phyloP scores from a whole-genome alignment of 1,139 yeast genomes.

The Candida glucosophila region DNA sequence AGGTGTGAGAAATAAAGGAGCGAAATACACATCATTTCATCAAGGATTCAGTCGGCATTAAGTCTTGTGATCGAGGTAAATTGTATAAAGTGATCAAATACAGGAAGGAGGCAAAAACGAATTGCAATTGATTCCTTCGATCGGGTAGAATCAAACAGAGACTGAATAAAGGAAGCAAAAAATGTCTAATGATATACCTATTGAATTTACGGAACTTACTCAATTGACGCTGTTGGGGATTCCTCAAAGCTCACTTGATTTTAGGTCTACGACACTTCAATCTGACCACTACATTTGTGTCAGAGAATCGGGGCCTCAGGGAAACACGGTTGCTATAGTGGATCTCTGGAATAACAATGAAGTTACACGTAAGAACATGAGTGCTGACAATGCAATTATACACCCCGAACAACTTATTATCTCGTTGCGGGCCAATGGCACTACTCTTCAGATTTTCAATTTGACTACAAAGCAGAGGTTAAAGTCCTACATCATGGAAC shows the following conservation, averaged over 20 bases:
- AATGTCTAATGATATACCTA: constrained; percentile 65
- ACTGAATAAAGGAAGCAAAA: constrained; percentile 3
- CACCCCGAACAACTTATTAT: constrained; percentile 85
- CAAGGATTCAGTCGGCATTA: no score
- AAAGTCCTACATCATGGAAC: constrained; percentile 78
- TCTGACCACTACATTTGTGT: constrained; percentile 86
- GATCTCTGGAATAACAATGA: constrained; percentile 72
- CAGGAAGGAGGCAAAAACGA: no score
- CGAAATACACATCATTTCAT: no score
- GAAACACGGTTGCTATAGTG: constrained; percentile 87
- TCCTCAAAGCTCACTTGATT: constrained; percentile 77
- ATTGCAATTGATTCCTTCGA: no score
- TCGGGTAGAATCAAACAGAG: constrained; percentile 2
- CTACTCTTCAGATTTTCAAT: constrained; percentile 90
- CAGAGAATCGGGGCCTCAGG: constrained; percentile 67
- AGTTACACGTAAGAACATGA: constrained; percentile 81
- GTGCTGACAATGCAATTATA: constrained; percentile 97
- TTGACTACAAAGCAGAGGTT: constrained; percentile 80
- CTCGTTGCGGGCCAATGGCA: constrained; percentile 91
- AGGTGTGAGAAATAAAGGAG: no score
- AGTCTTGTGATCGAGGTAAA: no score
- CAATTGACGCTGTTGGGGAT: constrained; percentile 81
- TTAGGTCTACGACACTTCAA: constrained; percentile 89
- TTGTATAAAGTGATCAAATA: no score
- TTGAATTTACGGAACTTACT: constrained; percentile 91